These are phyloP conservation scores for Primulina tabacum DNA, from an alignment of 257 asterid genomes.

Conservation along the genomic window DNA sequence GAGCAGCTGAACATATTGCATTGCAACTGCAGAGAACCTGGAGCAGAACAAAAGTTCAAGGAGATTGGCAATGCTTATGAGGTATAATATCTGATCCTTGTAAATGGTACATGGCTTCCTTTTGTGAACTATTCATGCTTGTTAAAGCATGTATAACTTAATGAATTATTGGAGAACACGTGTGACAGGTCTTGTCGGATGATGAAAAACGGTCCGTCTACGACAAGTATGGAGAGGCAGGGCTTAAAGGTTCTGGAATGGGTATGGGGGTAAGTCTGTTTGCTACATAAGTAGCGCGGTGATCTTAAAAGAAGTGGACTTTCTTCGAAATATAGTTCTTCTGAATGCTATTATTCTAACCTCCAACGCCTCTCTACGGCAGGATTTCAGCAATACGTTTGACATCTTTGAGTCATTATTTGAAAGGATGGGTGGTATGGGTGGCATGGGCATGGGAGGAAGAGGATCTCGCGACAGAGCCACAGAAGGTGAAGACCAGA, in stretches of 20 bases:
- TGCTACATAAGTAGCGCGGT: constrained; percentile 12
- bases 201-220: constrained; percentile 95
- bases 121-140: constrained; percentile 10
- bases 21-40: constrained; percentile 65
- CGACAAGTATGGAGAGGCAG: constrained; percentile 98
- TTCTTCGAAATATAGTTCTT: not conserved
- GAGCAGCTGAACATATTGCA: constrained; percentile 21
- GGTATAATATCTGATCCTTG: constrained; percentile 45
- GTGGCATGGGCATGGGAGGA: constrained; percentile 50
- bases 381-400: constrained; percentile 98
- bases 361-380: constrained; percentile 23
- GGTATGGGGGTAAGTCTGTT: constrained; percentile 85
- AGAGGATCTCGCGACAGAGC: constrained; percentile 73
- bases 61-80: constrained; percentile 97
- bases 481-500: constrained; percentile 73
- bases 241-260: constrained; percentile 88
- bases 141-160: constrained; percentile 9
- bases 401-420: constrained; percentile 87
- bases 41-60: constrained; percentile 93
- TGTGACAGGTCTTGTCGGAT: constrained; percentile 79
- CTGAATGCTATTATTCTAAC: constrained; percentile 19
- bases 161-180: constrained; percentile 16
- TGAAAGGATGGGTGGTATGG: constrained; percentile 91
- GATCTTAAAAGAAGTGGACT: not conserved
- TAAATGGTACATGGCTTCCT: not conserved